These are phyloP conservation scores for Gamsiella multidivaricata DNA, from an alignment of 192 early-diverging fungal genomes.

Conservation along the genomic window DNA sequence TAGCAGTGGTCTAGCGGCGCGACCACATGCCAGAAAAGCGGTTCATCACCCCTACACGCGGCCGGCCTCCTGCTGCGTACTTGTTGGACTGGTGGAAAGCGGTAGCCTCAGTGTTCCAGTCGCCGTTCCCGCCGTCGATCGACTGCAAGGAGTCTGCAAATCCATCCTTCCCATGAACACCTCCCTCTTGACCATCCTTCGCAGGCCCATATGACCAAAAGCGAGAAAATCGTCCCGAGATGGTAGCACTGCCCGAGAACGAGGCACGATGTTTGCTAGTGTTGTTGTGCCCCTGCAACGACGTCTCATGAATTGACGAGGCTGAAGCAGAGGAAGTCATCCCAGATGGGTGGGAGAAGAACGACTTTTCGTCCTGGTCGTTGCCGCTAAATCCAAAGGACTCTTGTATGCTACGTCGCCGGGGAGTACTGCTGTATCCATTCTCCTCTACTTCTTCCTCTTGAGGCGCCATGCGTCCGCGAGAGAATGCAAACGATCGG, in stretches of 20 bases:
- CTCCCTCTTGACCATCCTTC: background rate
- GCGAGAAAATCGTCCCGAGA: conserved; percentile 47
- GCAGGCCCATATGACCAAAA: conserved; percentile 26
- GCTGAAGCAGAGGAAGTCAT: background rate
- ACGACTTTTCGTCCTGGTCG: background rate
- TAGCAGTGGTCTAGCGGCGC: conserved; percentile 25
- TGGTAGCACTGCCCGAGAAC: conserved; percentile 44
- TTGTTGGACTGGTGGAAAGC: background rate
- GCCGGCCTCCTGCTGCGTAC: background rate
- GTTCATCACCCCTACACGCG: conserved; percentile 28
- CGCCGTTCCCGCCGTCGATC: background rate
- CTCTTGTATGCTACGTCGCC: conserved; percentile 43
- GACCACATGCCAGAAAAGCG: conserved; percentile 32
- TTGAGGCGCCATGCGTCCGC: background rate
- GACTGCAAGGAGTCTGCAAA: conserved; percentile 8
- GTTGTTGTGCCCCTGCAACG: background rate
- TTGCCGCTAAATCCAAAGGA: background rate
- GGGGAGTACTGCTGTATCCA: background rate
- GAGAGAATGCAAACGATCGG: conserved; percentile 9
- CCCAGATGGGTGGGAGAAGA: background rate
- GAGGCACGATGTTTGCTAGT: conserved; percentile 1
- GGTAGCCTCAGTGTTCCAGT: background rate
- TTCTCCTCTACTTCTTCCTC: background rate
- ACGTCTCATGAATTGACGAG: conserved; percentile 1
- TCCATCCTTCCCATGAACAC: background rate